Percentiles rank a stretch among this genome's conserved stretches.
phyloP scores from a whole-genome alignment of 2,329 filamentous ascomycete genomes.

The Trichoderma arundinaceum region DNA sequence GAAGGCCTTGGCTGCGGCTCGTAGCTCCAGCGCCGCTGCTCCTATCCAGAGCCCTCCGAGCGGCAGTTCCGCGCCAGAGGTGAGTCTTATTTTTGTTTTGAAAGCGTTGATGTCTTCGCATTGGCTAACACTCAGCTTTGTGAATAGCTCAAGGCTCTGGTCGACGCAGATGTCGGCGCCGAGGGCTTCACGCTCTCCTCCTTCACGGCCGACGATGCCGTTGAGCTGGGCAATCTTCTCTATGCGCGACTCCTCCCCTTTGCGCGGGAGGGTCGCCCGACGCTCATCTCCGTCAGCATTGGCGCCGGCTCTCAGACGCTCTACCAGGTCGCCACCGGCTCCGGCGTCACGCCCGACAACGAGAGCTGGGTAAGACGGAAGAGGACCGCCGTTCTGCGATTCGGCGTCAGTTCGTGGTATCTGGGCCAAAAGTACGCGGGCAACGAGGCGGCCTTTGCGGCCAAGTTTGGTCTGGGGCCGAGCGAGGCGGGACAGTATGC shows the following conservation, averaged over 20 bases:
- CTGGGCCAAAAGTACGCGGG: slow-evolving; percentile 70
- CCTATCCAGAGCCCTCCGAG: slow-evolving; percentile 31
- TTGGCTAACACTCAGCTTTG: not conserved
- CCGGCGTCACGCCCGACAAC: slow-evolving; percentile 73
- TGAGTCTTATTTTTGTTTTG: slow-evolving; percentile 6
- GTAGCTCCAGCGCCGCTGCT: slow-evolving; percentile 30
- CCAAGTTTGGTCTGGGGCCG: slow-evolving; percentile 66
- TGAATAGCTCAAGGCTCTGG: slow-evolving; percentile 39
- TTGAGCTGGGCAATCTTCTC: slow-evolving; percentile 67
- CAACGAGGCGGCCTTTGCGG: slow-evolving; percentile 68
- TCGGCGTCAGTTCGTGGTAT: slow-evolving; percentile 72
- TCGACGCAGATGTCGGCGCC: slow-evolving; percentile 41
- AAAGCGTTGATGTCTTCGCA: no score
- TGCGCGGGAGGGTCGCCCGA: slow-evolving; percentile 43
- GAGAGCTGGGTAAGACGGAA: slow-evolving; percentile 74
- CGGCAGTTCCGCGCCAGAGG: slow-evolving; percentile 24
- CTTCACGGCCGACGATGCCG: slow-evolving; percentile 70
- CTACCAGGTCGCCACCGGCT: slow-evolving; percentile 72
- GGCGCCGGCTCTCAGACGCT: slow-evolving; percentile 64
- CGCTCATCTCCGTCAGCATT: slow-evolving; percentile 70
- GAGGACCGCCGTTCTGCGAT: slow-evolving; percentile 72
- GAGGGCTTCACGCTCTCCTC: slow-evolving; percentile 53
- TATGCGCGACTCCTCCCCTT: slow-evolving; percentile 65
- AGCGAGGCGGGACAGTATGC: slow-evolving; percentile 68
- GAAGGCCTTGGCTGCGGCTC: slow-evolving; percentile 37